These are phyloP conservation scores for Jasminum sambac DNA, from an alignment of 257 asterid species.

Conservation along the genomic window DNA sequence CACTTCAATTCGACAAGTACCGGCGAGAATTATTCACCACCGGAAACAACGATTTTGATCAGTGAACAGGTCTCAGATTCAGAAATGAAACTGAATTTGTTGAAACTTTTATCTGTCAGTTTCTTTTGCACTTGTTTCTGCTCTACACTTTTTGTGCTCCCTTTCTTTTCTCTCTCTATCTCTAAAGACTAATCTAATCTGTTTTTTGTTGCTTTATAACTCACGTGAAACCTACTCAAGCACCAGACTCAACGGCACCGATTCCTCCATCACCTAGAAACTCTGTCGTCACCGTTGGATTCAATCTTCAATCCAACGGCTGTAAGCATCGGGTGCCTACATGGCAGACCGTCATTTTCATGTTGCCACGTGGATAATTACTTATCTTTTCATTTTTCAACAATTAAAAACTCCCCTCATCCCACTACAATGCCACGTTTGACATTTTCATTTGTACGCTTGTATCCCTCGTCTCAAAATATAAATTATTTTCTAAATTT, in stretches of 20 bases:
- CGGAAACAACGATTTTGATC: conserved; percentile 37
- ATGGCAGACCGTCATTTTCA: conserved; percentile 61
- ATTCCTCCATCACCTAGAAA: conserved; percentile 36
- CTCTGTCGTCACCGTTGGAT: conserved; percentile 37
- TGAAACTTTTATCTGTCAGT: conserved; percentile 11
- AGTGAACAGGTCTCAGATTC: conserved; percentile 29
- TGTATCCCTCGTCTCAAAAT: too few species aligned
- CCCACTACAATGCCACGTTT: too few species aligned
- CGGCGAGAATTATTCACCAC: conserved; percentile 22
- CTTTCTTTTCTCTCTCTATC: conserved; percentile 27
- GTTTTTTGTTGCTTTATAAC: conserved; percentile 36
- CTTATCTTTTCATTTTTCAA: not conserved
- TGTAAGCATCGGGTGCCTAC: conserved; percentile 42
- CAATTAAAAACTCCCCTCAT: too few species aligned
- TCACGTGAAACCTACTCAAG: conserved; percentile 60
- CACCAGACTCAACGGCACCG: conserved; percentile 52
- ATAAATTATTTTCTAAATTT: too few species aligned
- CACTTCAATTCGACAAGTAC: conserved; percentile 2
- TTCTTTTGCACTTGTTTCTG: conserved; percentile 24
- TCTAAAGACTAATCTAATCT: conserved; percentile 38
- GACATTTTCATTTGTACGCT: too few species aligned
- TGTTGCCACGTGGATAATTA: conserved; percentile 47
- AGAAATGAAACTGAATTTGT: conserved; percentile 34
- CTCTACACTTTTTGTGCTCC: conserved; percentile 24
- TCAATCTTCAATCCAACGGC: conserved; percentile 34